A percentile compares a stretch with the other conserved stretches of the same genome.
Evolutionary conservation across 73 alveolate genomes (phyloP).

Genomic region (Paramecium biaurelia): DNA sequence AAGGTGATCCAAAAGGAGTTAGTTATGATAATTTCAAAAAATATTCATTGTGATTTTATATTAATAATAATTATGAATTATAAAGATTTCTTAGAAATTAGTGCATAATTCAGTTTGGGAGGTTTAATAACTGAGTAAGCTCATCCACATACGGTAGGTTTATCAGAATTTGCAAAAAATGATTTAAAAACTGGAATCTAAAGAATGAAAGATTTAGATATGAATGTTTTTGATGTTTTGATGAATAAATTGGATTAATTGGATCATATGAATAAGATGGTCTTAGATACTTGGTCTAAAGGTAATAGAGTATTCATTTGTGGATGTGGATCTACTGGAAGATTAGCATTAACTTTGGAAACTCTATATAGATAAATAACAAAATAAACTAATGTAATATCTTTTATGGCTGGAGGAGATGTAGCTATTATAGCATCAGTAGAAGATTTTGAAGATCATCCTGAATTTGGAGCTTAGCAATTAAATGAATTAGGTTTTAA

Average conservation of each 20-base stretch:
- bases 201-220: conserved; percentile 33
- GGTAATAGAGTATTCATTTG: conserved; percentile 52
- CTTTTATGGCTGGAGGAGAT: conserved; percentile 66
- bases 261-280: conserved; percentile 14
- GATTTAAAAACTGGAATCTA: conserved; percentile 28
- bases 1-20: conserved; percentile 62
- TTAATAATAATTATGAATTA: background rate
- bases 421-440: conserved; percentile 60
- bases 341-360: conserved; percentile 42
- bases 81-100: conserved; percentile 52
- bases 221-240: conserved; percentile 35
- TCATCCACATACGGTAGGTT: conserved; percentile 53
- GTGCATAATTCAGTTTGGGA: conserved; percentile 57
- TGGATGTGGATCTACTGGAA: conserved; percentile 66
- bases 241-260: background rate
- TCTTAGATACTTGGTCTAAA: conserved; percentile 17
- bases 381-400: conserved; percentile 7
- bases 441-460: conserved; percentile 66
- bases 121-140: conserved; percentile 48
- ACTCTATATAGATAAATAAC: conserved; percentile 39
- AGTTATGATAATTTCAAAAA: conserved; percentile 60
- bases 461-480: conserved; percentile 63
- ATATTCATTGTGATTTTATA: conserved; percentile 55
- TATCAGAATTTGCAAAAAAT: conserved; percentile 49
- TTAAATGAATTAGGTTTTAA: conserved; percentile 53